Percentiles rank a stretch among this genome's conserved stretches.
phyloP scores from a whole-genome alignment of 768 basidiomycete species.

The Galerina sulciceps region DNA sequence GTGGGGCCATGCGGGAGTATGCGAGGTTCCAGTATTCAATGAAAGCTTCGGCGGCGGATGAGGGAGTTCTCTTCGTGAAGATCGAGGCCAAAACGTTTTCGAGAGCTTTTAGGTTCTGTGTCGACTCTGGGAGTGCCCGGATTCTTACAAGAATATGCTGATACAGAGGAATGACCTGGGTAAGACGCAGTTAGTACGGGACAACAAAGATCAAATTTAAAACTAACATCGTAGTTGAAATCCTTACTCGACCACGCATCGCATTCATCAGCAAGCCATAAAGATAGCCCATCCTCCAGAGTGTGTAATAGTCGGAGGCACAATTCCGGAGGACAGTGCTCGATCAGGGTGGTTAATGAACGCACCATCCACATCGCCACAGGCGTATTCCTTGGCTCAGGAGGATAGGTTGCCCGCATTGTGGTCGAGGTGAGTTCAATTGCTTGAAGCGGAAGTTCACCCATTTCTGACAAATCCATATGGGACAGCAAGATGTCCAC shows the following conservation, averaged over 20 bases:
- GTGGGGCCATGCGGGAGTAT: conserved; percentile 44
- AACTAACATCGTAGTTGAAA: conserved; percentile 61
- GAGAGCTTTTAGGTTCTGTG: conserved; percentile 49
- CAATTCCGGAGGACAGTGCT: conserved; percentile 56
- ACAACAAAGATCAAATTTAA: background rate
- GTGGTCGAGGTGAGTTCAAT: conserved; percentile 66
- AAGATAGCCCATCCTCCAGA: conserved; percentile 55
- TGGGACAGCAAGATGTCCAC: conserved; percentile 66
- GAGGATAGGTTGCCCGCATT: conserved; percentile 68
- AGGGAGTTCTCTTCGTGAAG: conserved; percentile 59
- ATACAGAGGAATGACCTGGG: conserved; percentile 66
- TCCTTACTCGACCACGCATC: conserved; percentile 54
- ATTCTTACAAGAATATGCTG: conserved; percentile 59
- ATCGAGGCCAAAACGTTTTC: conserved; percentile 58
- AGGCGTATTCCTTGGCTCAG: conserved; percentile 54
- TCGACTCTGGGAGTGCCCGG: conserved; percentile 45
- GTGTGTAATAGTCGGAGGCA: conserved; percentile 47
- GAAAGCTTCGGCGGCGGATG: conserved; percentile 54
- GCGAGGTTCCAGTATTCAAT: conserved; percentile 62
- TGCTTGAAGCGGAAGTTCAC: conserved; percentile 55
- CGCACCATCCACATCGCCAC: conserved; percentile 66
- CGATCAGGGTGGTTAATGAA: conserved; percentile 56
- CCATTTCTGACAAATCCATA: conserved; percentile 51
- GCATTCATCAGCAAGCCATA: conserved; percentile 70
- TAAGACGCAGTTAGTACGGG: conserved; percentile 1